Conservation (phyloP, 2,329 filamentous ascomycete species). For the Fusarium mundagurra region DNA sequence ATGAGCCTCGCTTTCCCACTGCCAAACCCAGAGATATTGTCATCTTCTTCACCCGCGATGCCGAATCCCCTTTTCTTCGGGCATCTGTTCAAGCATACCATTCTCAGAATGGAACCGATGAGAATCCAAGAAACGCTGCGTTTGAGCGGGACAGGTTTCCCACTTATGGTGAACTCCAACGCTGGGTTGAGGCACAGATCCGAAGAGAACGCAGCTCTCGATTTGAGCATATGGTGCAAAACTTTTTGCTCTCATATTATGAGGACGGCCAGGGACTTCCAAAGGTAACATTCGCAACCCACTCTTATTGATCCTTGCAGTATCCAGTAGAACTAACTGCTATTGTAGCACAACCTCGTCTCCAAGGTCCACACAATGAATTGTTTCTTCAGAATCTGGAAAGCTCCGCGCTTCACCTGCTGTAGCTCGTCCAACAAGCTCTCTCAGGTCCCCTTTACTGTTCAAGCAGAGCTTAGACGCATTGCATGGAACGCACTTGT, state of each 20-base stretch:
- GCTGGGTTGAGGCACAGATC: slow-evolving; percentile 53
- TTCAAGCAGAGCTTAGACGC: slow-evolving; percentile 53
- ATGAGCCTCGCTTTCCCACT: slow-evolving; percentile 50
- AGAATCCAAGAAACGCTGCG: slow-evolving; percentile 49
- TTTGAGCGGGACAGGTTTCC: slow-evolving; percentile 52
- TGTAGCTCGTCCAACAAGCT: slow-evolving; percentile 51
- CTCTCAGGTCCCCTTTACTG: slow-evolving; percentile 50
- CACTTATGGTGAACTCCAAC: slow-evolving; percentile 47
- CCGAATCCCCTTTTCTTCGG: slow-evolving; percentile 51
- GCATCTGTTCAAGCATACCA: slow-evolving; percentile 53
- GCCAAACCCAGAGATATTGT: slow-evolving; percentile 50
- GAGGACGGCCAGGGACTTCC: slow-evolving; percentile 50
- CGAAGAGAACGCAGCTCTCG: slow-evolving; percentile 45
- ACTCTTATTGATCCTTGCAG: not conserved
- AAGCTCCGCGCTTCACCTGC: slow-evolving; percentile 54
- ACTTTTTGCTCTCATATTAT: slow-evolving; percentile 51
- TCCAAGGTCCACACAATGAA: slow-evolving; percentile 57
- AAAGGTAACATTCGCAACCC: slow-evolving; percentile 47
- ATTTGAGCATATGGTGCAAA: slow-evolving; percentile 50
- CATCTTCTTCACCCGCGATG: slow-evolving; percentile 49
- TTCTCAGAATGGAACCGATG: slow-evolving; percentile 45
- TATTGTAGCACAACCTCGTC: slow-evolving; percentile 53
- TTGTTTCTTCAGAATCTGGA: slow-evolving; percentile 62
- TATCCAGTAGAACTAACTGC: slow-evolving; percentile 27
- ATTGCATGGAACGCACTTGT: slow-evolving; percentile 52